Conservation (phyloP, 78 protist genomes). For the Paratrimastix pyriformis region DNA sequence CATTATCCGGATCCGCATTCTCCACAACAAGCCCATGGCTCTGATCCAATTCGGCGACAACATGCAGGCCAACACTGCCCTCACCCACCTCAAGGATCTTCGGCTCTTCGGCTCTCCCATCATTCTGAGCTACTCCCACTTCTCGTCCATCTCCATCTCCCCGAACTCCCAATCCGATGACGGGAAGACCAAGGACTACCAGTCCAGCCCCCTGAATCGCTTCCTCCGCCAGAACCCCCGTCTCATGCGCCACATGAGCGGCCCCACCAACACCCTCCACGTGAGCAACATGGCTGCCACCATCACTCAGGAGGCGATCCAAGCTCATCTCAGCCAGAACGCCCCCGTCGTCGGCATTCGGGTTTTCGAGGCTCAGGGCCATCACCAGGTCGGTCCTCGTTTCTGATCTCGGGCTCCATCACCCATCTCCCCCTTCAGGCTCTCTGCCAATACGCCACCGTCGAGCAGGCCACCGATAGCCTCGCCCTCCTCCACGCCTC, state of each 20-base stretch:
- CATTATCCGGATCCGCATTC: background rate
- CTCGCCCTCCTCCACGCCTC: no score
- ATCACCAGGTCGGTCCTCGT: no score
- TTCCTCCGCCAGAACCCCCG: background rate
- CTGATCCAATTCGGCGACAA: conserved; percentile 15
- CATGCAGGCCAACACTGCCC: background rate
- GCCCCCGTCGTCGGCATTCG: no score
- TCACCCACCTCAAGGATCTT: background rate
- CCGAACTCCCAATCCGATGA: background rate
- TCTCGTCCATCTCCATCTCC: background rate
- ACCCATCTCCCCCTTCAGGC: no score
- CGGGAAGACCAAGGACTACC: background rate
- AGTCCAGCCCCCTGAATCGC: background rate
- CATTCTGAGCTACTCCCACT: background rate
- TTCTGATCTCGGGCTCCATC: no score
- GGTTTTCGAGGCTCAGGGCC: no score
- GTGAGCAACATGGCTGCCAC: background rate
- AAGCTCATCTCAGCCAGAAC: background rate
- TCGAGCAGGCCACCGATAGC: no score
- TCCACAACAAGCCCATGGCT: conserved; percentile 11
- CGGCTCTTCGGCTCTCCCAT: background rate
- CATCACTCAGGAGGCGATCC: background rate
- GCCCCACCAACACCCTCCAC: background rate
- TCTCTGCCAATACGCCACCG: no score
- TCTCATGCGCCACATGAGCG: background rate